Evolutionary conservation across 345 rosid species (phyloP), one percentile per base, ranked within the genome.

Genomic region (Noccaea caerulescens): DNA sequence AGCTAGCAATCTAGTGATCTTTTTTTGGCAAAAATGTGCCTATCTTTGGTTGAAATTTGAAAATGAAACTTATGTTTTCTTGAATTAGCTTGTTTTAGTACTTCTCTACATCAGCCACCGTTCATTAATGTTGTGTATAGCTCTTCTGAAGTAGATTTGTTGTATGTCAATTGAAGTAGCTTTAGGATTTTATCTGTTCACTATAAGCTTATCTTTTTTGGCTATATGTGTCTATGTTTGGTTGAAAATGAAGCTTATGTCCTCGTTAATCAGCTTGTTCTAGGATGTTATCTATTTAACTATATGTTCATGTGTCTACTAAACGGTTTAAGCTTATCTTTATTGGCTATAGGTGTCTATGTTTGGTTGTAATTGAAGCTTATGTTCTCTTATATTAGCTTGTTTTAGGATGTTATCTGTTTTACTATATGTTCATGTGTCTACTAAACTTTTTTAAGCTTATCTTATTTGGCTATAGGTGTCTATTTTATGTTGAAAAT

Each of bases 221-320:
- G 18, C 18, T 16, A 0, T 16, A 16, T 16, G 18, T 16, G 18
- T 16, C 9, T 53, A 23, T 59, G 50, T 42, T 41, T 11, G 20
- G 18, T 23, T 42, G 14, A 42, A 39, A 34, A n/a, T 53, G 14
- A 57, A 57, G 13, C 8, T 4, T 8, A 49, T 49, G 54, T 20
- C 20, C 18, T 49, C 53, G 18, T 49, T 0, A 7, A 47, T 47
- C 10, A 47, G 53, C 2, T 16, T 16, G 18, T 16, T 16, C 18
- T 44, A 8, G 42, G 38, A 63, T 72, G 57, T 53, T 72, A 44
- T 23, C 36, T 47, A 5, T 55, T 45, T 47, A 9, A 53, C 37
- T 47, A 34, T 37, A 8, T 14, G 12, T 51, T 51, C 23, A 49
- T 65, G 23, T 65, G 36, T 50, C 37, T 25, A 20, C 49, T 13